A percentile compares a stretch with the other conserved stretches of the same genome.
These are phyloP conservation scores for Astrocystis sublimbata DNA, from an alignment of 495 filamentous ascomycete genomes.

Conservation along the genomic window DNA sequence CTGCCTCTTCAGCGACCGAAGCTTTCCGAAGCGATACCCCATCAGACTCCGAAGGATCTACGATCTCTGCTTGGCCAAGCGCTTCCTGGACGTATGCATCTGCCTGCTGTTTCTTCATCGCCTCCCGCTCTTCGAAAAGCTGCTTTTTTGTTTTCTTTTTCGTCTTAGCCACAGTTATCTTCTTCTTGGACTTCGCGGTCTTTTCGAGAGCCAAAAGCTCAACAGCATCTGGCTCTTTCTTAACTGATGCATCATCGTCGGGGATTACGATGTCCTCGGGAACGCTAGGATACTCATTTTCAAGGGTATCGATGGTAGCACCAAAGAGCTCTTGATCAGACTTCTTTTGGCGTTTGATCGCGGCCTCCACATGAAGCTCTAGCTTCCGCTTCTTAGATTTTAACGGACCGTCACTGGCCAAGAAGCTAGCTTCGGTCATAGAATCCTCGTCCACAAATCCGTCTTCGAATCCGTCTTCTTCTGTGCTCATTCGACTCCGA, in stretches of 20 bases:
- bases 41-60: constrained; percentile 34
- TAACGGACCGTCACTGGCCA: constrained; percentile 40
- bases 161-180: constrained; percentile 42
- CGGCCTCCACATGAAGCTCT: constrained; percentile 57
- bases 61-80: constrained; percentile 27
- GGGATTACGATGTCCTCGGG: constrained; percentile 42
- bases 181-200: constrained; percentile 42
- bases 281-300: constrained; percentile 45
- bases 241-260: constrained; percentile 36
- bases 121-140: constrained; percentile 67
- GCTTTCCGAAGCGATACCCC: constrained; percentile 19
- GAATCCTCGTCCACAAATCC: constrained; percentile 59
- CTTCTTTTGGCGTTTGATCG: constrained; percentile 70
- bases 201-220: constrained; percentile 24
- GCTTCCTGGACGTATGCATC: constrained; percentile 40
- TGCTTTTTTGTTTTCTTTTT: constrained; percentile 77
- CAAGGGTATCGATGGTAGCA: constrained; percentile 55
- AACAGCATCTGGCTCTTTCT: constrained; percentile 39
- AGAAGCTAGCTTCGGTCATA: constrained; percentile 57
- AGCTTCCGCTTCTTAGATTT: constrained; percentile 71
- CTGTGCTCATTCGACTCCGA: constrained; percentile 72
- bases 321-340: constrained; percentile 79
- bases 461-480: constrained; percentile 65
- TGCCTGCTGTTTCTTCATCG: constrained; percentile 53
- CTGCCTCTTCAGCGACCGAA: constrained; percentile 11